These are phyloP conservation scores for Fusarium haematococcum DNA, from an alignment of 2,329 filamentous ascomycete species.

Conservation along the genomic window DNA sequence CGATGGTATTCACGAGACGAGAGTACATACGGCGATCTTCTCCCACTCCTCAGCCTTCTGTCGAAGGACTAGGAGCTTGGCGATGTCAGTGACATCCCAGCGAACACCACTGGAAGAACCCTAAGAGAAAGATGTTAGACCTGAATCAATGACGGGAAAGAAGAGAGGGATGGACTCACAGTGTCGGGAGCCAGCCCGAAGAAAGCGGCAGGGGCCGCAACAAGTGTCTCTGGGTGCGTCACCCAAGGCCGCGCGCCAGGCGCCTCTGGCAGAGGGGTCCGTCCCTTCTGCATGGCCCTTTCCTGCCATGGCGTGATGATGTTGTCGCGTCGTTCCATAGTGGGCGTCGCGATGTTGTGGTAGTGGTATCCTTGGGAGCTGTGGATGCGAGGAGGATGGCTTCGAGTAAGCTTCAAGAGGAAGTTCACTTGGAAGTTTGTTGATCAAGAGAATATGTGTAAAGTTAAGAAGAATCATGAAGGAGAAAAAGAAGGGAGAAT, in stretches of 20 bases:
- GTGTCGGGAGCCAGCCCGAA: neutral
- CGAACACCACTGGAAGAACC: neutral
- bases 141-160: neutral
- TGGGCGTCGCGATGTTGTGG: neutral
- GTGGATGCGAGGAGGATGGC: neutral
- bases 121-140: neutral
- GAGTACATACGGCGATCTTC: neutral
- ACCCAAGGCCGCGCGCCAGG: slow-evolving; percentile 9
- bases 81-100: neutral
- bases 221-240: neutral
- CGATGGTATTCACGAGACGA: neutral
- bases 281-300: neutral
- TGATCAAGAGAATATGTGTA: neutral
- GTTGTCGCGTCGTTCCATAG: neutral
- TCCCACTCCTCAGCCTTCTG: neutral
- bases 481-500: neutral
- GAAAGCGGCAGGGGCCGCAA: neutral
- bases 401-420: neutral
- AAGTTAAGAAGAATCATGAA: neutral
- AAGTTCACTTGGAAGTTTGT: neutral
- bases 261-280: slow-evolving; percentile 9
- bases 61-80: neutral
- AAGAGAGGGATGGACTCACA: neutral
- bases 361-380: neutral
- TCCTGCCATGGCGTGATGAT: slow-evolving; percentile 13